Percentiles rank a stretch among this genome's conserved stretches.
Conservation (phyloP, 2,329 filamentous ascomycete genomes). For the Tricladium varicosporioides region DNA sequence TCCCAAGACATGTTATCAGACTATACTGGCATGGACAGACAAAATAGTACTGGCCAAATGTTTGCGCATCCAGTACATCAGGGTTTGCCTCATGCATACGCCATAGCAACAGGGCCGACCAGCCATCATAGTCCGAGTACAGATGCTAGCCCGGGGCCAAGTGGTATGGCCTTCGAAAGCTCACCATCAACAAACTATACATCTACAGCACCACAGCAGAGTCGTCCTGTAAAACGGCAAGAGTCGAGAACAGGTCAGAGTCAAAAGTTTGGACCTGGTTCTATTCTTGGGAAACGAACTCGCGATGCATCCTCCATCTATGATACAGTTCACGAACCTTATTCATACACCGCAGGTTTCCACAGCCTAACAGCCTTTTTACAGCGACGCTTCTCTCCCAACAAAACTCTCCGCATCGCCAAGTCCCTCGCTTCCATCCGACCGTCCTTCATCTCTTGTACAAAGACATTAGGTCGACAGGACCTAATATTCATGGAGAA, state of each 20-base stretch:
- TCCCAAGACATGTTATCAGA: conserved; percentile 48
- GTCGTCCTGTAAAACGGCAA: conserved; percentile 30
- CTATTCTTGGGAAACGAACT: conserved; percentile 47
- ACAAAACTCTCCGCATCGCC: conserved; percentile 78
- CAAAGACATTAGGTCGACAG: conserved; percentile 80
- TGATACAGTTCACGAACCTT: conserved; percentile 83
- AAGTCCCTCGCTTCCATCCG: conserved; percentile 86
- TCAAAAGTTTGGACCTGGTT: conserved; percentile 30
- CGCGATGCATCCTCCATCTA: conserved; percentile 84
- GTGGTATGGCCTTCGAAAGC: conserved; percentile 52
- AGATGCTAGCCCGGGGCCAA: conserved; percentile 59
- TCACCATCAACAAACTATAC: conserved; percentile 43
- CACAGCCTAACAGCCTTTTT: conserved; percentile 83
- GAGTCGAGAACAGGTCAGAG: conserved; percentile 22
- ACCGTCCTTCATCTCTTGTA: conserved; percentile 89
- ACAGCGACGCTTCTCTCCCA: conserved; percentile 72
- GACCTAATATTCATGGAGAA: conserved; percentile 98
- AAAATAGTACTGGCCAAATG: conserved; percentile 42
- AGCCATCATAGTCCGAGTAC: conserved; percentile 64
- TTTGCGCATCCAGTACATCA: conserved; percentile 52
- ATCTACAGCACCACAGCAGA: conserved; percentile 20
- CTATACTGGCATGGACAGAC: conserved; percentile 46
- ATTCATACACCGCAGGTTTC: conserved; percentile 86
- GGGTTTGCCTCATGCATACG: conserved; percentile 63
- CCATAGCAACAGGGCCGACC: conserved; percentile 60